Evolutionary conservation across 768 basidiomycete species (phyloP).

Genomic region (Collybia nuda): DNA sequence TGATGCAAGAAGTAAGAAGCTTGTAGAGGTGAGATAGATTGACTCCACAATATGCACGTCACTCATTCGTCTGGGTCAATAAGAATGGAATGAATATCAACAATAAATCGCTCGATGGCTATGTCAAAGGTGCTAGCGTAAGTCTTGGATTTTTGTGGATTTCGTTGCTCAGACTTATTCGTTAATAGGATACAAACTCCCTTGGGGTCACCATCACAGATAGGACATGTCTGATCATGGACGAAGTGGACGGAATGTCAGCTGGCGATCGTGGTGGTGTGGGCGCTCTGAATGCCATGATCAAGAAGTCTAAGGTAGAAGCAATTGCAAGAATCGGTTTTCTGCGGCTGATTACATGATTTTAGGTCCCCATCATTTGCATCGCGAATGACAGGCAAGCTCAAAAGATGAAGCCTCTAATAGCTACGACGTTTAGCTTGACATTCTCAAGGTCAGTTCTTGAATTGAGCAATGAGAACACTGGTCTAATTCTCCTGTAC

Average conservation of each 20-base stretch:
- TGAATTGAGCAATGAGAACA: neutral
- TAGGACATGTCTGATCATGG: conserved; percentile 92
- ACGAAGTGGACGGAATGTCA: conserved; percentile 99
- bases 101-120: conserved; percentile 87
- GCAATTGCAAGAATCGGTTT: neutral
- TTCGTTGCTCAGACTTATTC: neutral
- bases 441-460: conserved; percentile 70
- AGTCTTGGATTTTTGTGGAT: conserved; percentile 9
- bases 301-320: conserved; percentile 88
- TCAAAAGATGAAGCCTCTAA: conserved; percentile 90
- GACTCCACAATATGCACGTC: neutral
- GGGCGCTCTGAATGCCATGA: conserved; percentile 86
- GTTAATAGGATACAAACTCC: conserved; percentile 54
- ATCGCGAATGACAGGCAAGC: conserved; percentile 89
- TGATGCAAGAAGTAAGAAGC: conserved; percentile 93
- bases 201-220: conserved; percentile 76
- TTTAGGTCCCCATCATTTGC: conserved; percentile 92
- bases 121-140: conserved; percentile 61
- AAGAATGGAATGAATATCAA: conserved; percentile 90
- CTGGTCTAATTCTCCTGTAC: too few species aligned
- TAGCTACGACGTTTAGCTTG: conserved; percentile 68
- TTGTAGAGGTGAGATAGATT: conserved; percentile 71
- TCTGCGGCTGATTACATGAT: neutral
- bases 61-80: neutral
- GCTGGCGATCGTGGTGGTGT: conserved; percentile 97